Conservation (phyloP, 805 yeast genomes). For the Metschnikowia proteae region DNA sequence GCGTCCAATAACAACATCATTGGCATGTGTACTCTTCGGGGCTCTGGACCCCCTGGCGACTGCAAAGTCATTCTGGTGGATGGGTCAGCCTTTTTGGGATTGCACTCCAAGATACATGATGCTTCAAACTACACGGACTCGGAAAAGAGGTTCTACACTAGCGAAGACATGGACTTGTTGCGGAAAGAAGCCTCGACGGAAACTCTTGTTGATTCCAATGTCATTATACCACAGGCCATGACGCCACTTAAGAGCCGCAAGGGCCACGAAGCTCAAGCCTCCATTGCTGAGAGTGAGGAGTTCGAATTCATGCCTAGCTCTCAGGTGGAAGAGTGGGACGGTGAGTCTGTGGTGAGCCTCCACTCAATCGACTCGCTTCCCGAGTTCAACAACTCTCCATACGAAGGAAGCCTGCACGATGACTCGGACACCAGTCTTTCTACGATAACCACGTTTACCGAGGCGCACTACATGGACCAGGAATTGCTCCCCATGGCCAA, state of each 20-base stretch:
- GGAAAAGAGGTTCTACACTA: conserved; percentile 25
- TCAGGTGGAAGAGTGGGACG: neutral
- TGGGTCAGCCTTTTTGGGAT: conserved; percentile 50
- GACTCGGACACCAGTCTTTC: conserved; percentile 29
- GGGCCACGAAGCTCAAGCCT: neutral
- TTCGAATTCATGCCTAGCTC: conserved; percentile 3
- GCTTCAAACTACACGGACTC: conserved; percentile 14
- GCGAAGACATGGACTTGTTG: conserved; percentile 19
- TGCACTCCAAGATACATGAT: conserved; percentile 44
- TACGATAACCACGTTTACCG: conserved; percentile 27
- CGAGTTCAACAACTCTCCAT: conserved; percentile 9
- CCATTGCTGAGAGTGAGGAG: conserved; percentile 1
- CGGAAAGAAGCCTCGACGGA: conserved; percentile 7
- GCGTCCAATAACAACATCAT: conserved; percentile 52
- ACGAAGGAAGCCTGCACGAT: conserved; percentile 16
- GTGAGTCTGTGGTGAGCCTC: conserved; percentile 9
- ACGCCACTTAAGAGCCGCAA: neutral
- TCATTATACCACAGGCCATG: neutral
- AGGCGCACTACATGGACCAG: conserved; percentile 8
- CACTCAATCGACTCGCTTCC: conserved; percentile 15
- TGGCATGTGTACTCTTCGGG: conserved; percentile 37
- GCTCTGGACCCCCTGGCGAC: conserved; percentile 19
- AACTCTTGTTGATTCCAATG: conserved; percentile 12
- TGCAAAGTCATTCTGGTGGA: conserved; percentile 50
- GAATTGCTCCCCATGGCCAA: conserved; percentile 5